Percentiles rank a stretch among this genome's conserved stretches.
Conservation (phyloP, 139 green algal genomes). For the Chlamydomonas sp. region DNA sequence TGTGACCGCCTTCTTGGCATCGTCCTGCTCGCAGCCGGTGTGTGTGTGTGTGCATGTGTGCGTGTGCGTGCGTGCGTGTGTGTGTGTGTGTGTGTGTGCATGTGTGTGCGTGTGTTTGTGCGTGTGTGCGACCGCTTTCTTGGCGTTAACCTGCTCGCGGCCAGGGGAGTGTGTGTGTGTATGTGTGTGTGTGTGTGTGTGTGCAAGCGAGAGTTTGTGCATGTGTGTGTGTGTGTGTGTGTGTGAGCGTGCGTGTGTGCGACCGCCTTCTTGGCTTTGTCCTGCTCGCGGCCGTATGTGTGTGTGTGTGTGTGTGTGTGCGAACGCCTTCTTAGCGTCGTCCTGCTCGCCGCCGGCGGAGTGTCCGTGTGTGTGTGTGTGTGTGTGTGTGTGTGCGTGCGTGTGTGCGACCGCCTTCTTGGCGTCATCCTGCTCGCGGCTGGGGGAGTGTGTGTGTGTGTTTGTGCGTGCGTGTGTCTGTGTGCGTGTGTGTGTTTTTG, state of each 20-base stretch:
- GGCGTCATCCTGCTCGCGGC: slow-evolving; percentile 47
- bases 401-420: slow-evolving; percentile 92
- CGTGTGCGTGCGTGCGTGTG: neutral
- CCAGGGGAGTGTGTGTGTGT: neutral
- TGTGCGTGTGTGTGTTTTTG: neutral
- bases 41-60: neutral
- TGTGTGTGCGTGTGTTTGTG: neutral
- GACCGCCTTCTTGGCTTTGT: slow-evolving; percentile 82
- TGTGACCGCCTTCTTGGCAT: slow-evolving; percentile 89
- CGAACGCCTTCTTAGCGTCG: no score
- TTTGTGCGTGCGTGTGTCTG: neutral
- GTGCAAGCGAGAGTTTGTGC: no score
- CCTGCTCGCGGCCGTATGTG: no score
- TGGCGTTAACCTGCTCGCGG: slow-evolving; percentile 57
- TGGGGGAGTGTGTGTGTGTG: neutral
- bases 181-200: neutral
- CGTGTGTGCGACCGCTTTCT: slow-evolving; percentile 76
- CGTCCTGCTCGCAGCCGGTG: slow-evolving; percentile 21
- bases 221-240: neutral
- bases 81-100: neutral
- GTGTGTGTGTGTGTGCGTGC: no score
- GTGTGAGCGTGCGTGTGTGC: neutral
- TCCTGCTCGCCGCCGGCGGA: neutral
- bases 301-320: no score
- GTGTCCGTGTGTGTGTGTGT: no score